Evolutionary conservation across 805 yeast genomes (phyloP).

Genomic region (Blastobotrys americana): DNA sequence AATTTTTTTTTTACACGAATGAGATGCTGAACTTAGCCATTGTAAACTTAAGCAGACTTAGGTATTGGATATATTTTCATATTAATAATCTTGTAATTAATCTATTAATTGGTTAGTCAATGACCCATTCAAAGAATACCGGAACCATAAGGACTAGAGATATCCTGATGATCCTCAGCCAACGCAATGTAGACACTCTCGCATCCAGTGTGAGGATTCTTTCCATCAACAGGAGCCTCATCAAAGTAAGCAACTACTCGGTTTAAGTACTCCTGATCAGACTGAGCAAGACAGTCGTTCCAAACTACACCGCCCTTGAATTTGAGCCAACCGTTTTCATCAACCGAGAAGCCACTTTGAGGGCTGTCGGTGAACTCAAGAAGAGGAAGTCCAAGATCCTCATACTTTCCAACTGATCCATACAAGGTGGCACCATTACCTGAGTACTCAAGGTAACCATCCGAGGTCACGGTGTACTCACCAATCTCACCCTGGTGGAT

Average conservation of each 20-base stretch:
- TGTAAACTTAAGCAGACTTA: too few relatives aligned
- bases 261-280: background rate
- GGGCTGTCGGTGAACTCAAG: background rate
- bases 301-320: background rate
- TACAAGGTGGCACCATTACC: background rate
- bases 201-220: conserved; percentile 1
- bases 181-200: background rate
- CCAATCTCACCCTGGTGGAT: background rate
- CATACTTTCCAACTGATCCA: background rate
- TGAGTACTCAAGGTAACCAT: background rate
- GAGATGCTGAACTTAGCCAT: too few relatives aligned
- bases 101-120: background rate
- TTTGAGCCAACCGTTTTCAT: conserved; percentile 1
- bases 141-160: background rate
- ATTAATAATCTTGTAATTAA: background rate
- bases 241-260: background rate
- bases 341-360: conserved; percentile 1
- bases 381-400: background rate
- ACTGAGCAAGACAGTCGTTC: background rate
- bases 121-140: background rate
- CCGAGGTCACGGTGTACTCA: conserved; percentile 1
- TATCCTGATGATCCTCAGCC: background rate
- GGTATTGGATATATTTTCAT: too few relatives aligned
- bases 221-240: background rate
- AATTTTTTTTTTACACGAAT: conserved; percentile 25